Evolutionary conservation across 352 stramenopile species (phyloP).

Genomic region (Thalassiosira sp.): DNA sequence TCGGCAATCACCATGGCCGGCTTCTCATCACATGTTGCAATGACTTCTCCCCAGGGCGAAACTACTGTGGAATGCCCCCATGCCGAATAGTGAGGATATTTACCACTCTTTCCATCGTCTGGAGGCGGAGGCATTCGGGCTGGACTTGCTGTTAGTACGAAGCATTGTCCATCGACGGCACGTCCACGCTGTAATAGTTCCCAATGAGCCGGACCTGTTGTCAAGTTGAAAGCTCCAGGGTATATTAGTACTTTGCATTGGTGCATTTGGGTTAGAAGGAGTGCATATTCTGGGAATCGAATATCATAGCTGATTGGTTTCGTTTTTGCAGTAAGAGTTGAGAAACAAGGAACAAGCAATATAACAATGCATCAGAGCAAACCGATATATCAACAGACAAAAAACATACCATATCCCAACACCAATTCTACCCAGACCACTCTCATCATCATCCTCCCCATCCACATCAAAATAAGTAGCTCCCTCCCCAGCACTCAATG

Average conservation of each 20-base stretch:
- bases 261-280: slow-evolving; percentile 91
- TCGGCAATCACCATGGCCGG: slow-evolving; percentile 94
- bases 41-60: slow-evolving; percentile 95
- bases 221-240: slow-evolving; percentile 92
- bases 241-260: slow-evolving; percentile 87
- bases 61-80: slow-evolving; percentile 98
- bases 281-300: slow-evolving; percentile 97
- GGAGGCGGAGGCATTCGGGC: slow-evolving; percentile 86
- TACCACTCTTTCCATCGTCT: slow-evolving; percentile 18
- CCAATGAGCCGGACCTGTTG: slow-evolving; percentile 97
- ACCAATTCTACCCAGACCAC: slow-evolving; percentile 88
- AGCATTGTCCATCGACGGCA: slow-evolving; percentile 94
- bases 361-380: not conserved
- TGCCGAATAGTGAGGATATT: slow-evolving; percentile 95
- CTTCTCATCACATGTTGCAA: slow-evolving; percentile 92
- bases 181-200: slow-evolving; percentile 96
- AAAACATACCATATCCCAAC: slow-evolving; percentile 93
- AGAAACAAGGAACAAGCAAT: not conserved
- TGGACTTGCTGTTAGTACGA: slow-evolving; percentile 94
- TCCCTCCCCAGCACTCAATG: slow-evolving; percentile 90
- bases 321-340: not conserved
- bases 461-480: slow-evolving; percentile 82
- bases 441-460: slow-evolving; percentile 34
- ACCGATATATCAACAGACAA: not conserved
- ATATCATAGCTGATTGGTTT: slow-evolving; percentile 33